Conservation (phyloP, 306 rosid genomes). For the Cicer pinnatifidum region DNA sequence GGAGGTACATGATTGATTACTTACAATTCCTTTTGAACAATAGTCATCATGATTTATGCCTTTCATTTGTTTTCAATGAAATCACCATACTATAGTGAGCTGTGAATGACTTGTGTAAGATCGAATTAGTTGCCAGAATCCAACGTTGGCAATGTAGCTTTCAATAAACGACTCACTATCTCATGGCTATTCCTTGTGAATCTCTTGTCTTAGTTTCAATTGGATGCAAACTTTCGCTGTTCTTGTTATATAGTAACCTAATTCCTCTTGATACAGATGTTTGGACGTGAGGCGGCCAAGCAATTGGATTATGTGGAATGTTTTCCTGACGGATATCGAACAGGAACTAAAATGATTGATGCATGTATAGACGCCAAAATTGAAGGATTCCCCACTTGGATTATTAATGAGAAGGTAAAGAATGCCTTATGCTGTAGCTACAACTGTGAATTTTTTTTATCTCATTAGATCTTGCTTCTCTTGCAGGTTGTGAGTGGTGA, state of each 20-base stretch:
- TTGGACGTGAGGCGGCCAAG: conserved; percentile 85
- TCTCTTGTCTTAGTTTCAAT: conserved; percentile 14
- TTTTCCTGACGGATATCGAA: conserved; percentile 79
- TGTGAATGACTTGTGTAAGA: conserved; percentile 2
- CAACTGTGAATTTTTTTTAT: neutral
- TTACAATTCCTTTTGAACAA: conserved; percentile 14
- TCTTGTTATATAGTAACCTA: neutral
- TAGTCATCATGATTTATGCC: conserved; percentile 21
- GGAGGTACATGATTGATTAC: conserved; percentile 57
- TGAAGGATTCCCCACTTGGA: conserved; percentile 94
- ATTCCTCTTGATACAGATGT: conserved; percentile 57
- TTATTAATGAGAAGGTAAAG: conserved; percentile 82
- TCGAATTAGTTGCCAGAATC: conserved; percentile 24
- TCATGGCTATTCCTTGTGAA: conserved; percentile 1
- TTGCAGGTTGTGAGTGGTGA: conserved; percentile 79
- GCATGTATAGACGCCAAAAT: conserved; percentile 68
- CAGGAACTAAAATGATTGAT: conserved; percentile 71
- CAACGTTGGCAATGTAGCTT: conserved; percentile 10
- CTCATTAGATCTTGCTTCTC: conserved; percentile 37
- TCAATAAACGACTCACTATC: neutral
- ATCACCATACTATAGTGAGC: conserved; percentile 5
- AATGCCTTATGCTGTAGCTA: conserved; percentile 24
- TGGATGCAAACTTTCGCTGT: neutral
- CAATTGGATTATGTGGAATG: conserved; percentile 84
- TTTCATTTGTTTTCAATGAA: conserved; percentile 20